Percentiles rank a stretch among this genome's conserved stretches.
Evolutionary conservation across 2,329 filamentous ascomycete genomes (phyloP).

Genomic region (Cryoendolithus antarcticus): DNA sequence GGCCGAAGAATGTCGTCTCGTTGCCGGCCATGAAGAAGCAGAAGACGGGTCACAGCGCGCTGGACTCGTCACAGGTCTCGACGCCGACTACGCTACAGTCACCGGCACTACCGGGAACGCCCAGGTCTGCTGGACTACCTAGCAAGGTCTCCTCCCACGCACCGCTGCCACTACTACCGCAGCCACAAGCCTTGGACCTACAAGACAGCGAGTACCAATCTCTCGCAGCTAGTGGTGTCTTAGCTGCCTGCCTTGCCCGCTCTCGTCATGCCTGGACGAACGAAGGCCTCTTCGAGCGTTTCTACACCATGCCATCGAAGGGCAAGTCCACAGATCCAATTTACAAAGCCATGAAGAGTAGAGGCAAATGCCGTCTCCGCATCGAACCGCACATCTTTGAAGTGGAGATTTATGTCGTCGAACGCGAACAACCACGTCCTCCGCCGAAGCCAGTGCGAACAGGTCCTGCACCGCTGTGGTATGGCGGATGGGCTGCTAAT

Average conservation of each 20-base stretch:
- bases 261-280: constrained; percentile 63
- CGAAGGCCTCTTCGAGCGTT: constrained; percentile 59
- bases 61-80: too few relatives aligned
- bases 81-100: too few relatives aligned
- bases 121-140: constrained; percentile 36
- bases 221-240: constrained; percentile 62
- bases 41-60: too few relatives aligned
- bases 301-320: constrained; percentile 63
- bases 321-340: constrained; percentile 28
- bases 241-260: constrained; percentile 59
- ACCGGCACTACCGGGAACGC: too few relatives aligned
- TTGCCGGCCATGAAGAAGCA: too few relatives aligned
- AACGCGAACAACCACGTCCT: constrained; percentile 45
- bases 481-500: not conserved
- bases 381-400: constrained; percentile 73
- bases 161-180: constrained; percentile 58
- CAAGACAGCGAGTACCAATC: constrained; percentile 57
- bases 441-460: constrained; percentile 9
- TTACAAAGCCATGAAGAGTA: constrained; percentile 32
- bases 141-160: constrained; percentile 51
- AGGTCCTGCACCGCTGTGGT: not conserved
- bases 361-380: constrained; percentile 61
- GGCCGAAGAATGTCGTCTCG: too few relatives aligned
- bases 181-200: constrained; percentile 53
- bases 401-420: constrained; percentile 60